A percentile compares a stretch with the other conserved stretches of the same genome.
These are phyloP conservation scores for Didymella pomorum DNA, from an alignment of 2,329 filamentous ascomycete genomes.

Conservation along the genomic window DNA sequence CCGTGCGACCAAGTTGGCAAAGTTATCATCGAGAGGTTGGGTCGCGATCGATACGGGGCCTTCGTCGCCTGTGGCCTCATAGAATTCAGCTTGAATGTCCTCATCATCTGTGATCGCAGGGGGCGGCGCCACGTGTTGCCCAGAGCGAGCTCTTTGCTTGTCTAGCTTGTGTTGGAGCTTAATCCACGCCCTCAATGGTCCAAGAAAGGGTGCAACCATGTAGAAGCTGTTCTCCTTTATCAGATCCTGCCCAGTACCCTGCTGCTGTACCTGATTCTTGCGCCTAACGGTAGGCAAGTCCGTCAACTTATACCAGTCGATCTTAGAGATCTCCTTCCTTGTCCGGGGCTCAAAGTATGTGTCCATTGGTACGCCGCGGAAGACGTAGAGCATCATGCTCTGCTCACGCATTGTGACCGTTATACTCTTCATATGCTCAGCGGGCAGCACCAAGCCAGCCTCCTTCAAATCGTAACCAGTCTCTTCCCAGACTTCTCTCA, in stretches of 20 bases:
- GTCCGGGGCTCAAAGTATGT: conserved; percentile 89
- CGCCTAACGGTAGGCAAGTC: conserved; percentile 85
- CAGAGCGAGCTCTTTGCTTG: conserved; percentile 53
- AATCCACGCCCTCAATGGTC: conserved; percentile 88
- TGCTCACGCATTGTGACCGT: conserved; percentile 91
- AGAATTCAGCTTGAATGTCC: conserved; percentile 38
- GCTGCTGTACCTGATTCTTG: conserved; percentile 67
- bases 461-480: conserved; percentile 84
- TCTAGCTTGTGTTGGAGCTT: conserved; percentile 81
- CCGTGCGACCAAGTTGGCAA: conserved; percentile 44
- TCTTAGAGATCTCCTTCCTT: conserved; percentile 96
- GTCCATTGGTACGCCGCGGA: conserved; percentile 85
- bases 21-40: conserved; percentile 31
- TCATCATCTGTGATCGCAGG: conserved; percentile 43
- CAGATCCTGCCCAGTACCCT: conserved; percentile 60
- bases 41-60: conserved; percentile 16
- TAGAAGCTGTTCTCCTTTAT: conserved; percentile 89
- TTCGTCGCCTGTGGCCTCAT: conserved; percentile 41
- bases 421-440: conserved; percentile 80
- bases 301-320: conserved; percentile 90
- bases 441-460: conserved; percentile 75
- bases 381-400: conserved; percentile 90
- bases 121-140: conserved; percentile 28
- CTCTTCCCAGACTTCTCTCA: conserved; percentile 95
- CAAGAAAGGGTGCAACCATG: conserved; percentile 94